Conservation (phyloP, 2,329 filamentous ascomycete genomes). For the Arachnopeziza araneosa region DNA sequence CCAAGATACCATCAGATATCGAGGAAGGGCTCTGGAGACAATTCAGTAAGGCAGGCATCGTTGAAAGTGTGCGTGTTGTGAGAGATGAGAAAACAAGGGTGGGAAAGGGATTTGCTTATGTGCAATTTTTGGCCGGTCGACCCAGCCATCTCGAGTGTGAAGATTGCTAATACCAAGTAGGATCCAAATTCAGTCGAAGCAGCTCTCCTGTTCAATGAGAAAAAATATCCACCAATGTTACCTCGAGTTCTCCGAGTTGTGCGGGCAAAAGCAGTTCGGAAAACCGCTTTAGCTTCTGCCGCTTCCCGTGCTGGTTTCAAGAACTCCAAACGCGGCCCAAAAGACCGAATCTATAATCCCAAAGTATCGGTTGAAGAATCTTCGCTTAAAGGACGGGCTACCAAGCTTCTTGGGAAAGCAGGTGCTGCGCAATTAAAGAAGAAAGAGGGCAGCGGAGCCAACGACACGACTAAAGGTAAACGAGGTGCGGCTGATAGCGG, state of each 20-base stretch:
- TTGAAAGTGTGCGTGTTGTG: slow-evolving; percentile 90
- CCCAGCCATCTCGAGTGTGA: neutral
- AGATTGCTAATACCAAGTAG: slow-evolving; percentile 32
- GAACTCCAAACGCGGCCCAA: slow-evolving; percentile 34
- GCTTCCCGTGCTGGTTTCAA: slow-evolving; percentile 16
- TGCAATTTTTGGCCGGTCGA: slow-evolving; percentile 72
- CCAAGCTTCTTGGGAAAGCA: slow-evolving; percentile 67
- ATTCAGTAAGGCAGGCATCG: slow-evolving; percentile 70
- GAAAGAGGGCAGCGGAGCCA: slow-evolving; percentile 25
- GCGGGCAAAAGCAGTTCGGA: slow-evolving; percentile 53
- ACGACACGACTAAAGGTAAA: slow-evolving; percentile 22
- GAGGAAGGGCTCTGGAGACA: slow-evolving; percentile 90
- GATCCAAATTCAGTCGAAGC: slow-evolving; percentile 84
- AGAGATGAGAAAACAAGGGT: slow-evolving; percentile 86
- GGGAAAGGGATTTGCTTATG: slow-evolving; percentile 95
- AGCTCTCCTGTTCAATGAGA: slow-evolving; percentile 81
- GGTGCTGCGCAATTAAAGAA: slow-evolving; percentile 43
- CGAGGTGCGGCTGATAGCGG: slow-evolving; percentile 9
- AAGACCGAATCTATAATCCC: slow-evolving; percentile 50
- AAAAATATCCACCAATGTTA: slow-evolving; percentile 93
- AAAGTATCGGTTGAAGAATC: slow-evolving; percentile 66
- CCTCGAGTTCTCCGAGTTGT: slow-evolving; percentile 80
- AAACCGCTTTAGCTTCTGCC: slow-evolving; percentile 28
- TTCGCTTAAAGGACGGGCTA: slow-evolving; percentile 66
- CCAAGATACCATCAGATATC: slow-evolving; percentile 71